A percentile compares a stretch with the other conserved stretches of the same genome.
Evolutionary conservation across 2,329 filamentous ascomycete species (phyloP).

Genomic region (Ascochyta pisi): DNA sequence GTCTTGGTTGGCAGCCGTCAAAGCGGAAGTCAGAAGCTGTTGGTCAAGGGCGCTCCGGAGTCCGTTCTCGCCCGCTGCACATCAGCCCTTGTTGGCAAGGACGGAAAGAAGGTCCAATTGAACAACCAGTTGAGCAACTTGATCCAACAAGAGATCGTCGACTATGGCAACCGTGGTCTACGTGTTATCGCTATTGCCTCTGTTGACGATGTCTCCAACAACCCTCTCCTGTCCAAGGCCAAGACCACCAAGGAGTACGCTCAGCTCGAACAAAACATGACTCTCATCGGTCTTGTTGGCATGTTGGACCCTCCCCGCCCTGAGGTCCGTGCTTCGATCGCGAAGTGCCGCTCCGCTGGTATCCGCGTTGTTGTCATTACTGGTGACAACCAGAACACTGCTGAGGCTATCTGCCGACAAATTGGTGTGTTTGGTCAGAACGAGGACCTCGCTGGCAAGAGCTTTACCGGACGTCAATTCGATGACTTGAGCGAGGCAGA

Average conservation of each 20-base stretch:
- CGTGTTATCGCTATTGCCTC: slow-evolving; percentile 93
- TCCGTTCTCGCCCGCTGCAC: slow-evolving; percentile 92
- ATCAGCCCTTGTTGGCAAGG: slow-evolving; percentile 75
- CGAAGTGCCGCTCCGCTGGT: slow-evolving; percentile 88
- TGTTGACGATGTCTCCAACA: slow-evolving; percentile 75
- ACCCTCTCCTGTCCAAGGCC: slow-evolving; percentile 74
- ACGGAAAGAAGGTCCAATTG: slow-evolving; percentile 79
- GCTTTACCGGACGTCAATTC: slow-evolving; percentile 93
- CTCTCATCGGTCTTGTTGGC: slow-evolving; percentile 87
- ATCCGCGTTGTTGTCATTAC: slow-evolving; percentile 98
- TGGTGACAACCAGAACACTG: slow-evolving; percentile 96
- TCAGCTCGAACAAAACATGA: slow-evolving; percentile 91
- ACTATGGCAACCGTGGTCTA: slow-evolving; percentile 90
- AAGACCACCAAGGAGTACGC: slow-evolving; percentile 85
- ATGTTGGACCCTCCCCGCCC: slow-evolving; percentile 97
- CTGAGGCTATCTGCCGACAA: slow-evolving; percentile 95
- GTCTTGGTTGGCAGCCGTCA: slow-evolving; percentile 73
- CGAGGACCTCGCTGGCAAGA: slow-evolving; percentile 89
- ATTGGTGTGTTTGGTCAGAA: slow-evolving; percentile 88
- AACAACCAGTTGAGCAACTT: slow-evolving; percentile 72
- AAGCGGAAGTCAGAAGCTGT: slow-evolving; percentile 74
- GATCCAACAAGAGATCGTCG: slow-evolving; percentile 79
- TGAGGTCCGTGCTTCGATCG: slow-evolving; percentile 85
- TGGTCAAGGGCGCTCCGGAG: slow-evolving; percentile 97
- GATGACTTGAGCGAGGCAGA: slow-evolving; percentile 80